Conservation (phyloP, 345 rosid genomes). For the Brassica napus region Da-Ae NC_063449.1:6012501-6013000, state of each 20-base stretch:
- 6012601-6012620: slow-evolving; percentile 43
- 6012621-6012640: slow-evolving; percentile 41
- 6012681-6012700: slow-evolving; percentile 45
- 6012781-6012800: slow-evolving; percentile 44
- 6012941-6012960: slow-evolving; percentile 48
- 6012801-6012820: slow-evolving; percentile 48
- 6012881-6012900: slow-evolving; percentile 21
- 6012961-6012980: slow-evolving; percentile 56
- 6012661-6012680: background rate
- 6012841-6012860: slow-evolving; percentile 50
- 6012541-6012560: slow-evolving; percentile 43
- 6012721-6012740: slow-evolving; percentile 47
- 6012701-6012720: slow-evolving; percentile 61
- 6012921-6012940: slow-evolving; percentile 39
- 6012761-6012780: slow-evolving; percentile 37
- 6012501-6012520: slow-evolving; percentile 33
- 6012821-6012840: slow-evolving; percentile 52
- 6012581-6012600: slow-evolving; percentile 41
- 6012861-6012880: slow-evolving; percentile 53
- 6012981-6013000: slow-evolving; percentile 49
- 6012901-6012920: slow-evolving; percentile 50
- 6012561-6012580: slow-evolving; percentile 43
- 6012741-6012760: slow-evolving; percentile 38
- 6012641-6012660: slow-evolving; percentile 50
- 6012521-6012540: slow-evolving; percentile 48